Percentiles rank a stretch among this genome's conserved stretches.
phyloP scores from a whole-genome alignment of 768 basidiomycete genomes.

The Clavaria fumosa region DNA sequence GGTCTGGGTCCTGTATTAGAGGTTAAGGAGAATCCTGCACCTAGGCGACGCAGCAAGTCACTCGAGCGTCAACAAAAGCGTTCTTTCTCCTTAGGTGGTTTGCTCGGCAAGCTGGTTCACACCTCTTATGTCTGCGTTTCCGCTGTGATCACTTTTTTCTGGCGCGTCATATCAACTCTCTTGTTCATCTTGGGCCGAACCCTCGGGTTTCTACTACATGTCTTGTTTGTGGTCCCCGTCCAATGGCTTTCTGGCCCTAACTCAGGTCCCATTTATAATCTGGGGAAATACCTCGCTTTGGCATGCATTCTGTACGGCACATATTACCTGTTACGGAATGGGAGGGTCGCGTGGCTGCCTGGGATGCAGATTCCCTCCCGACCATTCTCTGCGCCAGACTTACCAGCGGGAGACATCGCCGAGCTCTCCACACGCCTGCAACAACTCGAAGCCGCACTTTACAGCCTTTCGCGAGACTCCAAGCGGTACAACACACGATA shows the following conservation, averaged over 20 bases:
- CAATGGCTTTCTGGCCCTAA: slow-evolving; percentile 23
- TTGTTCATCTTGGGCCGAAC: slow-evolving; percentile 31
- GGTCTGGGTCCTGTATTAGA: slow-evolving; percentile 52
- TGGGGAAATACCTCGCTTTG: slow-evolving; percentile 29
- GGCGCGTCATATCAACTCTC: slow-evolving; percentile 16
- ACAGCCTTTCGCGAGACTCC: slow-evolving; percentile 39
- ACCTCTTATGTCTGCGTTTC: slow-evolving; percentile 14
- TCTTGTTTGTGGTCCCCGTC: slow-evolving; percentile 33
- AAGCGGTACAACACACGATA: slow-evolving; percentile 34
- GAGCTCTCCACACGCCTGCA: slow-evolving; percentile 50
- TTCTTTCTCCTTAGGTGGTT: slow-evolving; percentile 27
- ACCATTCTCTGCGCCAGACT: slow-evolving; percentile 29
- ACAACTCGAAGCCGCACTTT: slow-evolving; percentile 46
- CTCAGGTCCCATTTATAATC: slow-evolving; percentile 17
- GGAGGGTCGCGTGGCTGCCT: too few relatives aligned
- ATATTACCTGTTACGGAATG: slow-evolving; percentile 28
- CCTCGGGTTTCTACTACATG: slow-evolving; percentile 33
- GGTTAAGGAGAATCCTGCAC: slow-evolving; percentile 30
- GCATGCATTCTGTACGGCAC: slow-evolving; percentile 28
- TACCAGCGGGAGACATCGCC: slow-evolving; percentile 47
- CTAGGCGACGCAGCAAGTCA: slow-evolving; percentile 11
- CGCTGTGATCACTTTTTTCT: slow-evolving; percentile 12
- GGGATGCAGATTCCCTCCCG: slow-evolving; percentile 20
- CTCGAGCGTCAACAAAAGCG: slow-evolving; percentile 16
- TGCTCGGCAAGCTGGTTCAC: slow-evolving; percentile 27